Conservation (phyloP, 2,329 filamentous ascomycete species). For the Cladosporium sp. region DNA sequence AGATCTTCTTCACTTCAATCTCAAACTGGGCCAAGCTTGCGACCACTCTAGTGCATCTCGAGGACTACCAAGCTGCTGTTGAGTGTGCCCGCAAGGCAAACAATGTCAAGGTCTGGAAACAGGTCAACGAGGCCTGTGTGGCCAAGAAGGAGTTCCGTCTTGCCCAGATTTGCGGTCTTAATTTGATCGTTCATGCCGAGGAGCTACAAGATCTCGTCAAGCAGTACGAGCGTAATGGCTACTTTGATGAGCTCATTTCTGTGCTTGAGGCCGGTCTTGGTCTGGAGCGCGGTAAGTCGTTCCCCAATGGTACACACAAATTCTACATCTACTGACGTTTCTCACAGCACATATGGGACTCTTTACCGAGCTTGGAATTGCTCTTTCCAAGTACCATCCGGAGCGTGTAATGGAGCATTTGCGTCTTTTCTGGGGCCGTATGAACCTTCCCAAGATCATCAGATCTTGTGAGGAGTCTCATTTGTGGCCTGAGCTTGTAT, state of each 20-base stretch:
- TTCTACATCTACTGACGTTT: neutral
- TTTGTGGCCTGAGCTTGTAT: constrained; percentile 95
- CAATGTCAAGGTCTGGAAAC: constrained; percentile 98
- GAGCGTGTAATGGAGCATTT: constrained; percentile 98
- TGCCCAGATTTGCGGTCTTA: constrained; percentile 97
- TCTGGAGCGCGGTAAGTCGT: constrained; percentile 48
- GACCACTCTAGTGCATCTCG: constrained; percentile 94
- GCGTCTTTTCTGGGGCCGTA: constrained; percentile 94
- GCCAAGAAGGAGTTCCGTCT: constrained; percentile 98
- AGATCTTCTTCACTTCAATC: constrained; percentile 98
- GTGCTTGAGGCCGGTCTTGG: constrained; percentile 93
- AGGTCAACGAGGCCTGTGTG: constrained; percentile 95
- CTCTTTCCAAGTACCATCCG: constrained; percentile 89
- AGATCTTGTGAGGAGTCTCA: constrained; percentile 90
- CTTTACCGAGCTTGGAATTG: constrained; percentile 91
- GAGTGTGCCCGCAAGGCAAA: constrained; percentile 98
- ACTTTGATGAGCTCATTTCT: constrained; percentile 96
- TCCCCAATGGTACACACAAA: too few relatives aligned
- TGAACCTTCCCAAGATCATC: constrained; percentile 98
- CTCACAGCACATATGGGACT: constrained; percentile 81
- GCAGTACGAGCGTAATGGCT: constrained; percentile 95
- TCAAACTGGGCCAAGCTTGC: constrained; percentile 99
- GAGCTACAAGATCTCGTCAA: constrained; percentile 90
- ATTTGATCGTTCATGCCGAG: constrained; percentile 95
- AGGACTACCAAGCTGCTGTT: constrained; percentile 95